These are phyloP conservation scores for Lodderomyces parapsilosis DNA, from an alignment of 1,139 yeast species.

Conservation along the genomic window DNA sequence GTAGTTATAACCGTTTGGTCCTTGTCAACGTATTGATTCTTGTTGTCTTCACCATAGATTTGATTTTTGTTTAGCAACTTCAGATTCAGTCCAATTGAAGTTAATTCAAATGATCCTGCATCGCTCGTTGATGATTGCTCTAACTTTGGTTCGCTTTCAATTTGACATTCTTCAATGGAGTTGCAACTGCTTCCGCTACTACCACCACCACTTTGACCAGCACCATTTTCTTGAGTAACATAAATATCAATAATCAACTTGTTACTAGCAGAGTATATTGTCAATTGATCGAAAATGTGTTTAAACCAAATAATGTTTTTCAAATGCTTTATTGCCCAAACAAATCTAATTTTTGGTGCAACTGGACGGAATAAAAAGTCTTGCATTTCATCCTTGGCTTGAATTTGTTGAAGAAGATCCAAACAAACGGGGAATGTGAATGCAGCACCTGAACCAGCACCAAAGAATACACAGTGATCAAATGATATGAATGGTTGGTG, in stretches of 20 bases:
- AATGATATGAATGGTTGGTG: conserved; percentile 43
- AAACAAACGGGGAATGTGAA: conserved; percentile 48
- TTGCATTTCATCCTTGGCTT: conserved; percentile 21
- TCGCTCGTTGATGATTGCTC: not conserved
- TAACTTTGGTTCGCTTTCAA: not conserved
- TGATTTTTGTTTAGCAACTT: conserved; percentile 1
- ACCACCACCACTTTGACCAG: not conserved
- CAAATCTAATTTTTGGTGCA: conserved; percentile 25
- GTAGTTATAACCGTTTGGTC: not conserved
- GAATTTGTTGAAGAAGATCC: conserved; percentile 31
- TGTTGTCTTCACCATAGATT: not conserved
- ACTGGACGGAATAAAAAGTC: conserved; percentile 37
- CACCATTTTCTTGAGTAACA: conserved; percentile 17
- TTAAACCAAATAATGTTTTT: conserved; percentile 40
- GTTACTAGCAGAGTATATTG: conserved; percentile 24
- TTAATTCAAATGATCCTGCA: not conserved
- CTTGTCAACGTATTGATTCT: not conserved
- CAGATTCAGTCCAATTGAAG: conserved; percentile 3
- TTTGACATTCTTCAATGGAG: conserved; percentile 1
- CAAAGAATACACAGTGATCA: conserved; percentile 37
- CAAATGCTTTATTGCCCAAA: conserved; percentile 33
- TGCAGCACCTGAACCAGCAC: conserved; percentile 51
- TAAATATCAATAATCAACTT: conserved; percentile 22
- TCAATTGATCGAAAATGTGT: conserved; percentile 28
- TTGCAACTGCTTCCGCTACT: conserved; percentile 1